These are phyloP conservation scores for Pseudomassariella vexata DNA, from an alignment of 2,329 filamentous ascomycete species.

Conservation along the genomic window DNA sequence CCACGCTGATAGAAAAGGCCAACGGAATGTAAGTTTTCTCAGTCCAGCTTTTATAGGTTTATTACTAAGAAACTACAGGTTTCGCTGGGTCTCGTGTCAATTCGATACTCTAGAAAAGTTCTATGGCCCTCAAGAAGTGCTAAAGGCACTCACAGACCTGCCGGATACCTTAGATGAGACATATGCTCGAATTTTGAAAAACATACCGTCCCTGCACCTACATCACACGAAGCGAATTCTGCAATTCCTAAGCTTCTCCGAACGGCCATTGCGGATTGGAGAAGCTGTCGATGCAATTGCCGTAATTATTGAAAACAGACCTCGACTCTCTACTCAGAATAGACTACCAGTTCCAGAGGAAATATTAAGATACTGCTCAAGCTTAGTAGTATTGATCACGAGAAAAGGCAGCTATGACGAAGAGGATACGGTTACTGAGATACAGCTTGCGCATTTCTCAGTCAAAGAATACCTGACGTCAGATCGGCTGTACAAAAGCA, in stretches of 20 bases:
- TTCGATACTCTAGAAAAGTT: slow-evolving; percentile 14
- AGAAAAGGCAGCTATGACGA: not conserved
- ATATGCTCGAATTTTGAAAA: slow-evolving; percentile 11
- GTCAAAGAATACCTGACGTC: slow-evolving; percentile 24
- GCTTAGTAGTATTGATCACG: slow-evolving; percentile 14
- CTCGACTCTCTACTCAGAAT: slow-evolving; percentile 17
- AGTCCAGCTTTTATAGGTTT: not conserved
- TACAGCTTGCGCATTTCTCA: slow-evolving; percentile 23
- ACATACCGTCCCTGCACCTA: slow-evolving; percentile 1
- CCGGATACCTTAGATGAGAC: slow-evolving; percentile 13
- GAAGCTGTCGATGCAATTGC: slow-evolving; percentile 22
- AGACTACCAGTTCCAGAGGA: slow-evolving; percentile 19
- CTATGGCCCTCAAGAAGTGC: not conserved
- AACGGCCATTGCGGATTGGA: slow-evolving; percentile 16
- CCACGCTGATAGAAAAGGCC: slow-evolving; percentile 14
- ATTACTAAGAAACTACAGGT: slow-evolving; percentile 11
- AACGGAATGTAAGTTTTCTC: not conserved
- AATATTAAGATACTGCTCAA: slow-evolving; percentile 18
- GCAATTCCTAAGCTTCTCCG: slow-evolving; percentile 17
- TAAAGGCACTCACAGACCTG: slow-evolving; percentile 5
- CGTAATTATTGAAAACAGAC: slow-evolving; percentile 10
- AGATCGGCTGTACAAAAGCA: slow-evolving; percentile 7
- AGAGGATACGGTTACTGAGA: slow-evolving; percentile 1
- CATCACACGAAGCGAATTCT: slow-evolving; percentile 9
- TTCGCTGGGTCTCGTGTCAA: slow-evolving; percentile 14